Evolutionary conservation across 2,329 filamentous ascomycete genomes (phyloP), one percentile per base, ranked within the genome.

Genomic region (Trichophyton schoenleinii): DNA sequence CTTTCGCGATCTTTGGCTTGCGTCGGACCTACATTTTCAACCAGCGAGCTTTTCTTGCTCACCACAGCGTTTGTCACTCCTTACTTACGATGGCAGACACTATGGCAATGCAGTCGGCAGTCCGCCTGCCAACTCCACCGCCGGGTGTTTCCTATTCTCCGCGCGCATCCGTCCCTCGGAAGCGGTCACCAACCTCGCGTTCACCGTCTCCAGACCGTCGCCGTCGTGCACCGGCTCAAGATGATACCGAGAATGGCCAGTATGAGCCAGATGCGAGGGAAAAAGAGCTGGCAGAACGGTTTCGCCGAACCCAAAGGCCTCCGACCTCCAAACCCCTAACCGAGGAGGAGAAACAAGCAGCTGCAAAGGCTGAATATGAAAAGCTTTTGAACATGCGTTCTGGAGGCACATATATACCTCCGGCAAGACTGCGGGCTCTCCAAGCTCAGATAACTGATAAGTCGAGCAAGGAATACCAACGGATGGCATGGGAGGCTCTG

Each of bases 391-490:
- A 83, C 66, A 92, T 95, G 84, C 88, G 94, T 67, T 96, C 91
- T 57, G 94, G 94, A 66, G 94, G 94, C 67, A 95, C 91, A 25
- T 99, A 99, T 72, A 95, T 99, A 64, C 94, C 94, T 20, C 94
- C 94, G 0, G 92, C 92, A 59, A 83, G 90, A 67, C 80, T 99
- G 70, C 85, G 91, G 68, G 92, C 92, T 44, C 83, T 99, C 64
- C 94, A 99, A 78, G 89, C 91, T 60, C 91, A 96, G 75, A 96
- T 99, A 74, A 96, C 91, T 64, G 94, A 99, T 77, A 96, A 95
- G 80, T 86, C 83, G 60, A 95, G 87, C 75, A 95, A 96, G 75
- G 94, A 97, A 77, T 97, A 96, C 72, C 94, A 97, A 81, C 89
- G 94, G 69, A 95, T 99, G 89, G 91, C 91, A 7, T 99, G 94